Conservation (phyloP, 1,284 basidiomycete genomes). For the Caloboletus inedulis region DNA sequence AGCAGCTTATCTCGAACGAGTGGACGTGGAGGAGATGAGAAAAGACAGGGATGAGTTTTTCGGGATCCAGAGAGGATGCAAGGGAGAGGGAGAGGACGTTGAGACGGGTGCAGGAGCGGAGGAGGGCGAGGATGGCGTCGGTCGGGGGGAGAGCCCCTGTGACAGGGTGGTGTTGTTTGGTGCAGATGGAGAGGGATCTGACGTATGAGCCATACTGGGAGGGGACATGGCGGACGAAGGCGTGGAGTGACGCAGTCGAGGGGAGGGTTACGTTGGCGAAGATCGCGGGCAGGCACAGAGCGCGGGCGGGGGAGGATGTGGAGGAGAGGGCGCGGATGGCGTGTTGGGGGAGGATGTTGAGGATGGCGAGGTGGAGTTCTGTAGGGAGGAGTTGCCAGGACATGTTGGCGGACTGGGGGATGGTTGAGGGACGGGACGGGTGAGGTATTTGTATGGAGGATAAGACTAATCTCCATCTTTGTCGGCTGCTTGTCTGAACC, state of each 20-base stretch:
- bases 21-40: conserved; percentile 40
- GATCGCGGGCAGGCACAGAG: conserved; percentile 52
- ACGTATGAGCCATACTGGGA: conserved; percentile 51
- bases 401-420: conserved; percentile 27
- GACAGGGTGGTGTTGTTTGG: conserved; percentile 38
- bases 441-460: conserved; percentile 7
- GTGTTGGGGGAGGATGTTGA: conserved; percentile 44
- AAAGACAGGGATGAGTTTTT: conserved; percentile 52
- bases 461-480: conserved; percentile 14
- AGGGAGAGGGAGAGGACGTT: conserved; percentile 50
- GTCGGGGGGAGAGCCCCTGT: conserved; percentile 36
- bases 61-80: conserved; percentile 47
- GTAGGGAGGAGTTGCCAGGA: conserved; percentile 58
- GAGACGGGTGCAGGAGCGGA: conserved; percentile 49
- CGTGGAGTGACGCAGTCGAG: conserved; percentile 42
- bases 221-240: conserved; percentile 58
- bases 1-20: conserved; percentile 55
- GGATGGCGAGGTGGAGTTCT: conserved; percentile 61
- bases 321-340: conserved; percentile 39
- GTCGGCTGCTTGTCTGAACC: conserved; percentile 7
- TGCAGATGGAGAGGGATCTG: conserved; percentile 53
- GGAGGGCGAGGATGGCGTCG: conserved; percentile 48
- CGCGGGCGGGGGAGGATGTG: conserved; percentile 47
- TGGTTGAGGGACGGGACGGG: neutral
- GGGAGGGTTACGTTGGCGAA: conserved; percentile 58